Evolutionary conservation across 1,139 yeast species (phyloP).

Genomic region (Wickerhamomyces sp.): DNA sequence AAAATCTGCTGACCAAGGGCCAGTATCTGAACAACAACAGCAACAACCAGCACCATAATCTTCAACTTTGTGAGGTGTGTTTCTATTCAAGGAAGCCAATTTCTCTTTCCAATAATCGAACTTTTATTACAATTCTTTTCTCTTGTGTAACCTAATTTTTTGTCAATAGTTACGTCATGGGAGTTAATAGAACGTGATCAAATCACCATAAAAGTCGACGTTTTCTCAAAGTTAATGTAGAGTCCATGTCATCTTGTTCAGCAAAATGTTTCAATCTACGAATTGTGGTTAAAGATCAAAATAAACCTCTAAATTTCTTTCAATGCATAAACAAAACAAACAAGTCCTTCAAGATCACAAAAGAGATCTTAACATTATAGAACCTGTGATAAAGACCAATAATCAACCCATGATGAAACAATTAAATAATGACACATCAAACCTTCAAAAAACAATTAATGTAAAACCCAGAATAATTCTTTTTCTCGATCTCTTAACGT

Average conservation of each 20-base stretch:
- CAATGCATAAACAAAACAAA: not conserved
- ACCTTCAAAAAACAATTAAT: not conserved
- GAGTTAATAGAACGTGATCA: too few relatives aligned
- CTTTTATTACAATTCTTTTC: too few relatives aligned
- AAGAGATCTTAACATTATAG: too few relatives aligned
- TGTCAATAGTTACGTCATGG: too few relatives aligned
- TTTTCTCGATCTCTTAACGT: conserved; percentile 45
- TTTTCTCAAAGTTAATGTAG: too few relatives aligned
- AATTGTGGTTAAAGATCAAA: not conserved
- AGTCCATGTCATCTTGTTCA: too few relatives aligned
- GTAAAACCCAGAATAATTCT: not conserved
- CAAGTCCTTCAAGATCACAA: not conserved
- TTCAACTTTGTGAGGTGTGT: not conserved
- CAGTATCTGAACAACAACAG: not conserved
- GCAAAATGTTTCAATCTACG: too few relatives aligned
- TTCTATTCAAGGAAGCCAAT: too few relatives aligned
- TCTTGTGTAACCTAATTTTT: too few relatives aligned
- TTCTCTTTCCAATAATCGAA: too few relatives aligned
- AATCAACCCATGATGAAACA: not conserved
- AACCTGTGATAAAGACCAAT: not conserved
- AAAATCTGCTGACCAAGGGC: conserved; percentile 2
- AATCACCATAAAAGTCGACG: too few relatives aligned
- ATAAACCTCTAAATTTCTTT: not conserved
- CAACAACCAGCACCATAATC: conserved; percentile 2
- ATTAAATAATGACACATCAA: not conserved